Percentiles rank a stretch among this genome's conserved stretches.
Evolutionary conservation across 495 filamentous ascomycete species (phyloP).

Genomic region (Extremus antarcticus): DNA sequence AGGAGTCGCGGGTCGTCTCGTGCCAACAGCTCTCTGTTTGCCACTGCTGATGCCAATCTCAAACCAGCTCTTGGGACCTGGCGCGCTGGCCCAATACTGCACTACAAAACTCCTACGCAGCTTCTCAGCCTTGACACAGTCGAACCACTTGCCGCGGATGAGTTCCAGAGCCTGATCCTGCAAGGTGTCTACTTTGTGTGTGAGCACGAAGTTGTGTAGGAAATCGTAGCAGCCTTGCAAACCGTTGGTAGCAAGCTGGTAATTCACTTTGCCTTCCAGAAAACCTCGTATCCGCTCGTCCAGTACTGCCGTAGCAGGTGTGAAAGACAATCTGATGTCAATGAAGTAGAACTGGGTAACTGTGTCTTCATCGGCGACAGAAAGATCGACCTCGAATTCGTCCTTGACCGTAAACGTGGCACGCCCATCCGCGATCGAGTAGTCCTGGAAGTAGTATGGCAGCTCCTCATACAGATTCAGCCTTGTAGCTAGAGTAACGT

Average conservation of each 20-base stretch:
- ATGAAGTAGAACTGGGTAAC: conserved; percentile 81
- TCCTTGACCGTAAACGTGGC: conserved; percentile 72
- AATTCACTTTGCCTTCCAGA: conserved; percentile 62
- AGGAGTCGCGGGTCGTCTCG: conserved; percentile 30
- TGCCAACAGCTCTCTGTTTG: conserved; percentile 35
- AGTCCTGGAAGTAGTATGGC: conserved; percentile 61
- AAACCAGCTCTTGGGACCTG: conserved; percentile 72
- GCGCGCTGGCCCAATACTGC: conserved; percentile 74
- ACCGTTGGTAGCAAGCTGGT: conserved; percentile 50
- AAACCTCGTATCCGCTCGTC: conserved; percentile 45
- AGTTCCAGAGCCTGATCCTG: conserved; percentile 64
- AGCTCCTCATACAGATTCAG: conserved; percentile 66
- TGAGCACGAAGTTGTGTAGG: conserved; percentile 74
- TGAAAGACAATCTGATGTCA: conserved; percentile 76
- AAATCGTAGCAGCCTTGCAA: conserved; percentile 69
- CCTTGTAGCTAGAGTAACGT: conserved; percentile 69
- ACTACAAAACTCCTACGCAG: conserved; percentile 69
- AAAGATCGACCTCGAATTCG: conserved; percentile 90
- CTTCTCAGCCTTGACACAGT: conserved; percentile 59
- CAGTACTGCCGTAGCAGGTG: conserved; percentile 51
- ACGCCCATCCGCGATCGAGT: conserved; percentile 63
- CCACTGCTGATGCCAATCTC: conserved; percentile 71
- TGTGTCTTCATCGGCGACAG: conserved; percentile 69
- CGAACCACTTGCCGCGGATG: conserved; percentile 57
- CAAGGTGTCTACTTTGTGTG: conserved; percentile 74